Percentiles rank a stretch among this genome's conserved stretches.
phyloP scores from a whole-genome alignment of 371 early-diverging fungal species.

The Zychaea mexicana region DNA sequence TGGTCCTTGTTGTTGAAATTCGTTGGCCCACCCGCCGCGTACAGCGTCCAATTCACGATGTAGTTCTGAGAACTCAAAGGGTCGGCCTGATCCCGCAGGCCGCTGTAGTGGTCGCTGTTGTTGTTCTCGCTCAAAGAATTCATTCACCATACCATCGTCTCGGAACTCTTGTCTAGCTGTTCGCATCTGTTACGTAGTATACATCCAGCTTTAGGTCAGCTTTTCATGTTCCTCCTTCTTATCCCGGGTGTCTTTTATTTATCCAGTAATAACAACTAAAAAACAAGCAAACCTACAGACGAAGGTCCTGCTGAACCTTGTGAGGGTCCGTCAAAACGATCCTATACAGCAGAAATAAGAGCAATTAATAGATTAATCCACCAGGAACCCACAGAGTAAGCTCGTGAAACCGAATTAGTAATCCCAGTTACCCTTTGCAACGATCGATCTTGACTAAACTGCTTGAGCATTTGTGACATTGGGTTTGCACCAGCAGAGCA shows the following conservation, averaged over 20 bases:
- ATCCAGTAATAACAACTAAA: neutral
- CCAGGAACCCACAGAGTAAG: neutral
- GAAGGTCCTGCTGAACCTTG: constrained; percentile 36
- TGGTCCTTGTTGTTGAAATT: constrained; percentile 54
- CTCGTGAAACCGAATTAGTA: neutral
- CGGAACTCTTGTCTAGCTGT: constrained; percentile 24
- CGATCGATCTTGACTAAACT: constrained; percentile 74
- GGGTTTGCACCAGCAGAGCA: constrained; percentile 58
- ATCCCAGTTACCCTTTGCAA: constrained; percentile 56
- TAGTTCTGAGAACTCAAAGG: constrained; percentile 58
- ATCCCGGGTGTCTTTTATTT: too few species aligned
- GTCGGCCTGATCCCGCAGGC: constrained; percentile 10
- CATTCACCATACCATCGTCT: constrained; percentile 50
- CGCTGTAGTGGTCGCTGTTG: constrained; percentile 14
- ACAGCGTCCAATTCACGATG: constrained; percentile 56
- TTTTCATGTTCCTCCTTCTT: too few species aligned
- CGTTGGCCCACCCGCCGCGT: constrained; percentile 55
- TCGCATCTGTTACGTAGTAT: constrained; percentile 22
- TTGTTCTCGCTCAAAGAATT: constrained; percentile 62
- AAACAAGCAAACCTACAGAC: constrained; percentile 20
- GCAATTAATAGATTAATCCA: neutral
- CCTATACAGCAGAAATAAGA: constrained; percentile 17
- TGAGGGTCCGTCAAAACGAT: constrained; percentile 40
- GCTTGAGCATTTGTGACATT: constrained; percentile 46
- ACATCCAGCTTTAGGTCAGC: too few species aligned